phyloP scores from a whole-genome alignment of 2,329 filamentous ascomycete genomes.

The Plectosphaerella sp. region DNA sequence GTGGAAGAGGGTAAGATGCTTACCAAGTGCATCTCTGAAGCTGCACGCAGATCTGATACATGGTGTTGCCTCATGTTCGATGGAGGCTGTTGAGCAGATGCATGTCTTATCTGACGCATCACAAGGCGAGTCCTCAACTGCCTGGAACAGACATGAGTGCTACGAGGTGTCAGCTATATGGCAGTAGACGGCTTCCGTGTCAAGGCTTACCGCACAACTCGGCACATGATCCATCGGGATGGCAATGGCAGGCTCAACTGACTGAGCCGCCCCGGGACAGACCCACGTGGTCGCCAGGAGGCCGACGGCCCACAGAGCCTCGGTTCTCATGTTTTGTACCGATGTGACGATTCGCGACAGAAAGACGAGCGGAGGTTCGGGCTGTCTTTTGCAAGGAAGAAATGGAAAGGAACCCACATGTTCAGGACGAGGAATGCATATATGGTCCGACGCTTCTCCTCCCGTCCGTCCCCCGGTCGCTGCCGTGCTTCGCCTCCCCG shows the following conservation, averaged over 20 bases:
- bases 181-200: neutral
- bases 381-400: neutral
- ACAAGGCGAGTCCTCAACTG: neutral
- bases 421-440: neutral
- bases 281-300: neutral
- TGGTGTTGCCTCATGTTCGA: neutral
- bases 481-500: too few species aligned
- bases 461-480: too few species aligned
- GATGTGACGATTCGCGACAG: neutral
- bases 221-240: neutral
- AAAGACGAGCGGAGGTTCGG: neutral
- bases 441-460: neutral
- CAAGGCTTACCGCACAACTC: neutral
- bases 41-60: neutral
- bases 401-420: neutral
- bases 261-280: neutral
- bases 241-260: neutral
- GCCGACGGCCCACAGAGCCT: neutral
- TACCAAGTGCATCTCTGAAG: neutral
- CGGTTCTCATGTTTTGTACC: neutral
- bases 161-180: neutral
- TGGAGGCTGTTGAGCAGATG: neutral
- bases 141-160: neutral
- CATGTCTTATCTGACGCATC: neutral
- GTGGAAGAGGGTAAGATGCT: neutral